A percentile compares a stretch with the other conserved stretches of the same genome.
These are phyloP conservation scores for Colletotrichum filicis DNA, from an alignment of 2,329 filamentous ascomycete species.

Conservation along the genomic window DNA sequence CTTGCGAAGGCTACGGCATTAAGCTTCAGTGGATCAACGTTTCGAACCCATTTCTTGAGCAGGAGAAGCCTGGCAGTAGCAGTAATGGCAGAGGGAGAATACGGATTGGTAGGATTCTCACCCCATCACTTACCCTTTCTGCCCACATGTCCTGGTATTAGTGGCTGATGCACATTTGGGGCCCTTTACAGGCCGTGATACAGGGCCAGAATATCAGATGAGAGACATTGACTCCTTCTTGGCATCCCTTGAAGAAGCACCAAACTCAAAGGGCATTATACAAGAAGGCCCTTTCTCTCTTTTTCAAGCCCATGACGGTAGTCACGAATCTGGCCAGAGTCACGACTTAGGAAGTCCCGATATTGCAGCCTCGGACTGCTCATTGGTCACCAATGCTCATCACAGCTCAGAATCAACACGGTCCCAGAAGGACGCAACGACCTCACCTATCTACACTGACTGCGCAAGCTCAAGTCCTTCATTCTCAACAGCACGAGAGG, in stretches of 20 bases:
- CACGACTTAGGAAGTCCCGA: neutral
- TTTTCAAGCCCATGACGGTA: neutral
- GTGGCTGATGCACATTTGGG: neutral
- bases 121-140: neutral
- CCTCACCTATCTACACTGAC: neutral
- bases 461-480: neutral
- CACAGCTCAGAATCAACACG: neutral
- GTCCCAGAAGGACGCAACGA: neutral
- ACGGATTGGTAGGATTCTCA: neutral
- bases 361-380: neutral
- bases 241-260: neutral
- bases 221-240: neutral
- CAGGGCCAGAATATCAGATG: neutral
- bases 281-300: neutral
- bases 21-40: slow-evolving; percentile 14
- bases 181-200: neutral
- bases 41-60: neutral
- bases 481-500: neutral
- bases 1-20: slow-evolving; percentile 14
- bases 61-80: neutral
- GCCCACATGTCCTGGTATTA: neutral
- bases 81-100: slow-evolving; percentile 1
- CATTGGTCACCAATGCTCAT: neutral
- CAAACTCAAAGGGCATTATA: neutral
- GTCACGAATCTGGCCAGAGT: neutral